Evolutionary conservation across 2,329 filamentous ascomycete species (phyloP).

Genomic region (Botrytis galanthina): DNA sequence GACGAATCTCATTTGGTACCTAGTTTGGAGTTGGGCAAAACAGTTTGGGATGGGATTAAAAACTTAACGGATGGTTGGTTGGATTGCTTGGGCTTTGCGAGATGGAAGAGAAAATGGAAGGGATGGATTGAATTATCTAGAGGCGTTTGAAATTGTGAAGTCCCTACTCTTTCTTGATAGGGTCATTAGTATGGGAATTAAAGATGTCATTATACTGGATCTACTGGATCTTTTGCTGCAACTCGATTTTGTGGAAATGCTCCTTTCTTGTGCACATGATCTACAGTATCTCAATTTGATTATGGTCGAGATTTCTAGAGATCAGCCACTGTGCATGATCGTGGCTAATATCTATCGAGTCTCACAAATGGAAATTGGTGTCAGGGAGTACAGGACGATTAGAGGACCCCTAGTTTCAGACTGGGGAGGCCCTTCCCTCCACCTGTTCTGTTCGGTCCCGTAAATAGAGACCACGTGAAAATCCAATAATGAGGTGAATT

Average conservation of each 20-base stretch:
- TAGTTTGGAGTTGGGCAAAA: constrained; percentile 7
- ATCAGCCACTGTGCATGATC: not conserved
- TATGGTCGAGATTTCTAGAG: not conserved
- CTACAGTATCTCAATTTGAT: not conserved
- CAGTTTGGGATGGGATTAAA: not conserved
- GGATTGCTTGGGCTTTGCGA: constrained; percentile 8
- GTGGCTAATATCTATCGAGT: not conserved
- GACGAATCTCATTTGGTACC: constrained; percentile 1
- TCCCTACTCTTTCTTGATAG: not conserved
- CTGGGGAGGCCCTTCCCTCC: not conserved
- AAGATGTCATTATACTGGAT: not conserved
- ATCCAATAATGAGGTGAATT: not conserved
- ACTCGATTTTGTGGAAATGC: not conserved
- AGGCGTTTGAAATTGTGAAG: constrained; percentile 11
- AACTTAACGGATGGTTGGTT: constrained; percentile 4
- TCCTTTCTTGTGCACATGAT: constrained; percentile 2
- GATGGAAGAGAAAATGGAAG: constrained; percentile 14
- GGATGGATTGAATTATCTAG: constrained; percentile 2
- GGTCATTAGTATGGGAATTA: not conserved
- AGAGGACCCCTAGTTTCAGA: not conserved
- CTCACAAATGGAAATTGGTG: not conserved
- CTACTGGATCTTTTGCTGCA: not conserved
- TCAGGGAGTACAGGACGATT: not conserved
- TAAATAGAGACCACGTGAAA: not conserved
- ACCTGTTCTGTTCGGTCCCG: not conserved